phyloP scores from a whole-genome alignment of 2,329 filamentous ascomycete species.

The Trichoderma cornu-damae region DNA sequence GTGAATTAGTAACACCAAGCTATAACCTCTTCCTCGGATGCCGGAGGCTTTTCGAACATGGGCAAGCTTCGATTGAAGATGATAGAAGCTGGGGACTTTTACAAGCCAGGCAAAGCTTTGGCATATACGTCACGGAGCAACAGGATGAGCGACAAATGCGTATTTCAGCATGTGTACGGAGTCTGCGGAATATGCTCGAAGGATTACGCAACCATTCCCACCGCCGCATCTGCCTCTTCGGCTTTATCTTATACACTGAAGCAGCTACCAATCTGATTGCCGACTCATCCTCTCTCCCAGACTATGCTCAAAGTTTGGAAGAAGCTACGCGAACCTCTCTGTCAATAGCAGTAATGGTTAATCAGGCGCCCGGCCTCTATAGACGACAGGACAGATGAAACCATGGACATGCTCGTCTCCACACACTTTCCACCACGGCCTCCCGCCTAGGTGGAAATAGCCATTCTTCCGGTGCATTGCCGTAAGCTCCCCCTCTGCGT shows the following conservation, averaged over 20 bases:
- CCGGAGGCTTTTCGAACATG: background rate
- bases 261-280: background rate
- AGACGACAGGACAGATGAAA: background rate
- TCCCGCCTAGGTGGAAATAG: background rate
- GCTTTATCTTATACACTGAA: background rate
- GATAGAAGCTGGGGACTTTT: background rate
- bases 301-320: background rate
- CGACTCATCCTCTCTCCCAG: background rate
- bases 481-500: background rate
- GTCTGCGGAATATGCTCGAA: background rate
- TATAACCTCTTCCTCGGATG: background rate
- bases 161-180: background rate
- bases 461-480: background rate
- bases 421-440: background rate
- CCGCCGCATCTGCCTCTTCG: background rate
- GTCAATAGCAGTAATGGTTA: background rate
- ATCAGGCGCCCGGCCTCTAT: background rate
- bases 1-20: background rate
- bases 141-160: background rate
- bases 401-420: background rate
- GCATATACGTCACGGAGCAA: background rate
- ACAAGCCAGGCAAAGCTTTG: background rate
- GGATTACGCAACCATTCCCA: background rate
- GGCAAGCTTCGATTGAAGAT: background rate
- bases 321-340: background rate